Percentiles rank a stretch among this genome's conserved stretches.
phyloP scores from a whole-genome alignment of 2,329 filamentous ascomycete species.

The Thelonectria blattea region DNA sequence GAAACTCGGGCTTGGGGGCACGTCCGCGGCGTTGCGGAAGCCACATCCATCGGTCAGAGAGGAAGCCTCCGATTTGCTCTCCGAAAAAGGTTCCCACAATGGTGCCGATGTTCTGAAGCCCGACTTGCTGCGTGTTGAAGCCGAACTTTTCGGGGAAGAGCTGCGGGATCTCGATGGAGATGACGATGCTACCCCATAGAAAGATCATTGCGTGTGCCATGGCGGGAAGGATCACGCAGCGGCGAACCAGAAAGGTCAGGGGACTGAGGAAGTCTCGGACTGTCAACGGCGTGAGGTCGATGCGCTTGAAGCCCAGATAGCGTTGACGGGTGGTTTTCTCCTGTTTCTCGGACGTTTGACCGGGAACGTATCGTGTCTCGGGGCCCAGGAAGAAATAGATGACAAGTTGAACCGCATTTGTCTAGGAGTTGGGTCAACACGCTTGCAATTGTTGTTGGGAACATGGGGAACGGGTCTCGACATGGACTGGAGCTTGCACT shows the following conservation, averaged over 20 bases:
- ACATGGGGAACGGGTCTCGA: too few relatives aligned
- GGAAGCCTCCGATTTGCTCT: constrained; percentile 61
- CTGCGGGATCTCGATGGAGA: constrained; percentile 65
- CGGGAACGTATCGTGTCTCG: constrained; percentile 27
- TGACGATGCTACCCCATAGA: constrained; percentile 44
- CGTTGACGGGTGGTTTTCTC: background rate
- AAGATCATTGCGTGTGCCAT: constrained; percentile 64
- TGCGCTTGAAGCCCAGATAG: constrained; percentile 19
- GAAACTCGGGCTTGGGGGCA: constrained; percentile 54
- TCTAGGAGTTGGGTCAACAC: constrained; percentile 9
- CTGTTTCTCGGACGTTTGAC: background rate
- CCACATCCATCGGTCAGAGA: constrained; percentile 61
- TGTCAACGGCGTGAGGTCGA: constrained; percentile 21
- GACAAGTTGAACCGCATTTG: constrained; percentile 25
- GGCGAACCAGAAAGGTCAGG: constrained; percentile 3
- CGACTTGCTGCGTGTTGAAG: constrained; percentile 63
- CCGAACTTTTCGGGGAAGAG: constrained; percentile 61
- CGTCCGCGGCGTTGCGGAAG: constrained; percentile 41
- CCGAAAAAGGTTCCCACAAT: constrained; percentile 64
- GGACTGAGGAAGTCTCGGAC: constrained; percentile 25
- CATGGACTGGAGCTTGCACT: background rate
- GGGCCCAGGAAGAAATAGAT: constrained; percentile 27
- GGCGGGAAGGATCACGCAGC: constrained; percentile 44
- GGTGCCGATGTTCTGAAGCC: constrained; percentile 62
- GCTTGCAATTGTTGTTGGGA: background rate